Evolutionary conservation across 2,329 filamentous ascomycete genomes (phyloP).

Genomic region (Plectosphaerella cucumerina): DNA sequence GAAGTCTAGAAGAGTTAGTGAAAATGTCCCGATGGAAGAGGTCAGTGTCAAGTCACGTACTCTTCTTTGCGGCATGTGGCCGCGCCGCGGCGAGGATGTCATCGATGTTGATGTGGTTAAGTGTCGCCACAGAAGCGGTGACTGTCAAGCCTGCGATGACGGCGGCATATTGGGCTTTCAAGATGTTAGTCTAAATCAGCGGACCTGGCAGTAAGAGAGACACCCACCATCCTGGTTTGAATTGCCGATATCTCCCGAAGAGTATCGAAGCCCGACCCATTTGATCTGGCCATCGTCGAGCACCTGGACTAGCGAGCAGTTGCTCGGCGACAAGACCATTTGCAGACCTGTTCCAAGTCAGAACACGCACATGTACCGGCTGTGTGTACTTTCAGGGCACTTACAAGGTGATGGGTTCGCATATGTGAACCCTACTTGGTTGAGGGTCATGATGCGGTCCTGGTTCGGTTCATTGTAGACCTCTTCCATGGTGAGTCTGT

Average conservation of each 20-base stretch:
- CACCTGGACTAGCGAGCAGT: constrained; percentile 54
- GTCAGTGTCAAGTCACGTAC: constrained; percentile 16
- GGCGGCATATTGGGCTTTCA: constrained; percentile 48
- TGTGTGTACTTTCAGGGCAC: constrained; percentile 15
- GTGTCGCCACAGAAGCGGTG: constrained; percentile 40
- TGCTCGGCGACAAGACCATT: constrained; percentile 57
- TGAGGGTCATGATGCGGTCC: constrained; percentile 63
- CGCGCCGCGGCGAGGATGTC: constrained; percentile 69
- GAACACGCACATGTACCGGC: neutral
- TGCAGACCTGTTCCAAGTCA: constrained; percentile 43
- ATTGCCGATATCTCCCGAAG: constrained; percentile 41
- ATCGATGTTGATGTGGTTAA: constrained; percentile 53
- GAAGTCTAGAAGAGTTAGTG: constrained; percentile 39
- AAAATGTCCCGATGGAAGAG: neutral
- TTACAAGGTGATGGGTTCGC: constrained; percentile 60
- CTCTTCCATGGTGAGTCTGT: constrained; percentile 68
- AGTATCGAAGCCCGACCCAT: constrained; percentile 54
- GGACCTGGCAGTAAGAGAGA: too few relatives aligned
- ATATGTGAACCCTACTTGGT: constrained; percentile 76
- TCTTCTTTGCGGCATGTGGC: constrained; percentile 34
- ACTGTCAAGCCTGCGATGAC: constrained; percentile 59
- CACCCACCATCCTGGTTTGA: constrained; percentile 43
- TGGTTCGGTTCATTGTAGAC: constrained; percentile 61
- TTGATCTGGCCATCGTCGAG: constrained; percentile 54
- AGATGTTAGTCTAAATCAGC: constrained; percentile 7